These are phyloP conservation scores for Cercospora janseana DNA, from an alignment of 2,329 filamentous ascomycete species.

Conservation along the genomic window DNA sequence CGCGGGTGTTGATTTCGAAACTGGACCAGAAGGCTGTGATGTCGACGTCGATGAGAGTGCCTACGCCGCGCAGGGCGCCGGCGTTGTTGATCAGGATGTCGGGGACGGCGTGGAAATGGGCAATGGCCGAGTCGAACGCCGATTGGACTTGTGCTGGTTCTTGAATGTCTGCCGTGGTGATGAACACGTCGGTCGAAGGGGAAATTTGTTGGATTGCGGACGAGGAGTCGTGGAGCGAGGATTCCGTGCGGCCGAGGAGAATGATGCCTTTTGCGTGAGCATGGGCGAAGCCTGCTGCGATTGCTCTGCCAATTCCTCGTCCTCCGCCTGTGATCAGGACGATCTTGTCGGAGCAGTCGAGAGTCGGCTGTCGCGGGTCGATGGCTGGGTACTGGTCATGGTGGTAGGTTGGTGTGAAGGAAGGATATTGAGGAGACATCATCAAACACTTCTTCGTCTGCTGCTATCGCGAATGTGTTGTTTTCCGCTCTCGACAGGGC, in stretches of 20 bases:
- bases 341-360: slow-evolving; percentile 43
- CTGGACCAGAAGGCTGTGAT: background rate
- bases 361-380: slow-evolving; percentile 42
- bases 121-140: background rate
- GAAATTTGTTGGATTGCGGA: slow-evolving; percentile 4
- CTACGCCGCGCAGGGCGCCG: slow-evolving; percentile 1
- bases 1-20: slow-evolving; percentile 5
- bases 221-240: slow-evolving; percentile 19
- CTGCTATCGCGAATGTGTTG: too few relatives aligned
- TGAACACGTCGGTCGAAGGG: slow-evolving; percentile 17
- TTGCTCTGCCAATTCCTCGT: slow-evolving; percentile 22
- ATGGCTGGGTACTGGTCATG: slow-evolving; percentile 40
- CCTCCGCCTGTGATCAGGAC: slow-evolving; percentile 35
- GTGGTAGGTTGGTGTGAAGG: slow-evolving; percentile 43
- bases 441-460: too few relatives aligned
- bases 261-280: slow-evolving; percentile 22
- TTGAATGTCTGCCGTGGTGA: slow-evolving; percentile 20
- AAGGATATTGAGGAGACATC: slow-evolving; percentile 23
- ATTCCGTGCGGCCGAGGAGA: slow-evolving; percentile 22
- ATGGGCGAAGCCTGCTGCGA: slow-evolving; percentile 24
- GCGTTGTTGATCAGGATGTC: slow-evolving; percentile 15
- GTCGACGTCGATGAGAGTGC: background rate
- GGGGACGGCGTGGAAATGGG: background rate
- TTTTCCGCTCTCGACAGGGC: too few relatives aligned
- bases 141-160: background rate